These are phyloP conservation scores for Sclerotinia spermophila DNA, from an alignment of 2,329 filamentous ascomycete species.

Conservation along the genomic window DNA sequence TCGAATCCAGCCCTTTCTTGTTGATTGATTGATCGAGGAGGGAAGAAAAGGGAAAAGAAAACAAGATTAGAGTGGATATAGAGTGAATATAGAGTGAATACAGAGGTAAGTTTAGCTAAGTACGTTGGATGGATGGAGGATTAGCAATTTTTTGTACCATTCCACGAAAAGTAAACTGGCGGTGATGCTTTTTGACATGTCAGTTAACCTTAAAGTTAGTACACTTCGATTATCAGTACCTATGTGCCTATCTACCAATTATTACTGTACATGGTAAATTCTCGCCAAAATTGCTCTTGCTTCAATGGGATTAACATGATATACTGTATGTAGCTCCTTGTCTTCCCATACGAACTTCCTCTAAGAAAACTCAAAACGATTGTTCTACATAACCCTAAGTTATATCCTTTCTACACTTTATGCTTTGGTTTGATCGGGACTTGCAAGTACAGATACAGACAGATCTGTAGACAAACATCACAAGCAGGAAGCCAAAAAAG, in stretches of 20 bases:
- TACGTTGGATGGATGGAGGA: background rate
- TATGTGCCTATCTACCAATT: background rate
- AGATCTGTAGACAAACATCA: background rate
- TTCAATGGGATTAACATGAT: background rate
- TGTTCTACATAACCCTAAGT: background rate
- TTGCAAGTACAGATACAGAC: background rate
- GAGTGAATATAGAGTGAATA: background rate
- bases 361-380: background rate
- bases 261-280: background rate
- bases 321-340: background rate
- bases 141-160: background rate
- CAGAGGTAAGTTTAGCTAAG: background rate
- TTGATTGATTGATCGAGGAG: too few relatives aligned
- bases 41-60: background rate
- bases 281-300: background rate
- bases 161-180: background rate
- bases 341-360: background rate
- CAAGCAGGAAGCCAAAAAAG: background rate
- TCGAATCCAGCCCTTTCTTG: background rate
- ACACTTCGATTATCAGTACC: background rate
- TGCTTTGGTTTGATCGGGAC: background rate
- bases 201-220: too few relatives aligned
- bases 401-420: background rate
- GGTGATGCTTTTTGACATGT: constrained; percentile 2
- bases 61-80: background rate